These are phyloP conservation scores for Multifurca ochricompacta DNA, from an alignment of 768 basidiomycete species.

Conservation along the genomic window DNA sequence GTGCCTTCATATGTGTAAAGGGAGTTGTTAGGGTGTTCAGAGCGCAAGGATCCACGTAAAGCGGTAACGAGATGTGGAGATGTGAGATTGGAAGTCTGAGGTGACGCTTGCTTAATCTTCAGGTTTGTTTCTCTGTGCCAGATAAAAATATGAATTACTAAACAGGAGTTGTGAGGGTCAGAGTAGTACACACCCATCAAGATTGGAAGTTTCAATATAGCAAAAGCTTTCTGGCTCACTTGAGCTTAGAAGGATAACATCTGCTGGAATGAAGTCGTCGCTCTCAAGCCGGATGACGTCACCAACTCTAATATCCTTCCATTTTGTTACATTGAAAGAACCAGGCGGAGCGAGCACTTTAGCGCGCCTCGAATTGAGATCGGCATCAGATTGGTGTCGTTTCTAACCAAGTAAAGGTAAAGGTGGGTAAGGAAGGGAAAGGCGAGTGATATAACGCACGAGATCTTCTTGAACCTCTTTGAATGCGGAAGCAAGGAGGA, in stretches of 20 bases:
- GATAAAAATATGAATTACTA: not conserved
- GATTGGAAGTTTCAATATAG: slow-evolving; percentile 95
- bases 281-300: slow-evolving; percentile 88
- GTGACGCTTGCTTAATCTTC: slow-evolving; percentile 95
- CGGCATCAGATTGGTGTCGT: slow-evolving; percentile 91
- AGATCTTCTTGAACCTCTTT: slow-evolving; percentile 95
- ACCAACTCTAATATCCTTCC: slow-evolving; percentile 86
- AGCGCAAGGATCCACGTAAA: slow-evolving; percentile 78
- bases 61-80: slow-evolving; percentile 65
- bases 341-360: slow-evolving; percentile 63
- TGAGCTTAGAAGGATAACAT: slow-evolving; percentile 77
- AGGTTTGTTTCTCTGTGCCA: slow-evolving; percentile 91
- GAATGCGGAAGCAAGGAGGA: slow-evolving; percentile 87
- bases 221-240: slow-evolving; percentile 97
- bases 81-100: slow-evolving; percentile 70
- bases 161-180: not conserved
- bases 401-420: slow-evolving; percentile 43
- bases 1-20: slow-evolving; percentile 93
- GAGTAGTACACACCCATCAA: slow-evolving; percentile 69
- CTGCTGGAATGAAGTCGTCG: slow-evolving; percentile 94
- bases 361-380: slow-evolving; percentile 77
- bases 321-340: slow-evolving; percentile 67
- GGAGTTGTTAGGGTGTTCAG: slow-evolving; percentile 96
- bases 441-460: slow-evolving; percentile 37
- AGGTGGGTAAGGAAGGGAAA: not conserved